Evolutionary conservation across 352 stramenopile genomes (phyloP).

Genomic region (Pythium dissotocum): DNA sequence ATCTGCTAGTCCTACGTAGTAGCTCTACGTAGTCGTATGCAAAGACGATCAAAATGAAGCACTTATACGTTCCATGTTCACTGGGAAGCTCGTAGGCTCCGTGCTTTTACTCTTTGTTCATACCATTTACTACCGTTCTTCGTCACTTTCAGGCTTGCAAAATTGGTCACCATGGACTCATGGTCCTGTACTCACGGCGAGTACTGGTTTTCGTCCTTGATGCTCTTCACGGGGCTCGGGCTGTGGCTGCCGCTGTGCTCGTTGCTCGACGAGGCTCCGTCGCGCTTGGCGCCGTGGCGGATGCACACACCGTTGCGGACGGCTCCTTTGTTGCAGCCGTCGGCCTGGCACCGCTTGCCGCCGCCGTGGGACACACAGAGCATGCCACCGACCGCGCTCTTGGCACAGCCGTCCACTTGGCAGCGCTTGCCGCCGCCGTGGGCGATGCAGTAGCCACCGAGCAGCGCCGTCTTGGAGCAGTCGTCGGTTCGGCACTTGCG

Average conservation of each 20-base stretch:
- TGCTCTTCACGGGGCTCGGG: conserved; percentile 26
- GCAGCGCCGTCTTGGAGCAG: conserved; percentile 78
- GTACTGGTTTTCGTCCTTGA: conserved; percentile 24
- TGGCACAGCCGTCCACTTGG: conserved; percentile 61
- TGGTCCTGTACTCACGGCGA: conserved; percentile 8
- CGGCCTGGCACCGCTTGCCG: conserved; percentile 56
- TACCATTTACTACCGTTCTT: neutral
- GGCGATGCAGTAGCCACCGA: conserved; percentile 67
- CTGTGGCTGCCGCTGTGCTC: conserved; percentile 22
- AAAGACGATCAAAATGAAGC: too few species aligned
- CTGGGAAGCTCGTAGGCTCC: neutral
- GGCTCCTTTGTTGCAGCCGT: conserved; percentile 68
- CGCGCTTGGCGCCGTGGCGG: conserved; percentile 75
- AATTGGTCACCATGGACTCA: neutral
- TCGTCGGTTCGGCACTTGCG: conserved; percentile 69
- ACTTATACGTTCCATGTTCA: too few species aligned
- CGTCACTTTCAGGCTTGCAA: neutral
- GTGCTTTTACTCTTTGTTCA: neutral
- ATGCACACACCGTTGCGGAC: conserved; percentile 88
- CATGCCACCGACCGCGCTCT: conserved; percentile 63
- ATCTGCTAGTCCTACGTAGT: too few species aligned
- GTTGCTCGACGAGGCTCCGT: conserved; percentile 34
- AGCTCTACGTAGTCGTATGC: too few species aligned
- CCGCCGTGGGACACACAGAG: conserved; percentile 57
- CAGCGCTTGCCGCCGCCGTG: conserved; percentile 65